These are phyloP conservation scores for Penicillium antarcticum DNA, from an alignment of 495 filamentous ascomycete genomes.

Conservation along the genomic window DNA sequence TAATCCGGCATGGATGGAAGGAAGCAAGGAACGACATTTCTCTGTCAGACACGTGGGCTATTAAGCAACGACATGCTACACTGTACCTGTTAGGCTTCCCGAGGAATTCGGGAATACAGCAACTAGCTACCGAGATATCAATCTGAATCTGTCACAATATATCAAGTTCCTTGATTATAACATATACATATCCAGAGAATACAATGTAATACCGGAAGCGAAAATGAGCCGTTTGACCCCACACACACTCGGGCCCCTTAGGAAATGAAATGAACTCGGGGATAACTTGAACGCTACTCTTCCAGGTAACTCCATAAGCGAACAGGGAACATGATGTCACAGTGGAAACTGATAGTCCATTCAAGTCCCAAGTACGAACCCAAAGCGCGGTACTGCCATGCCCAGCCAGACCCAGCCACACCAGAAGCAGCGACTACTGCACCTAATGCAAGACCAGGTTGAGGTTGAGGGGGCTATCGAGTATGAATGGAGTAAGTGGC, in stretches of 20 bases:
- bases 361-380: neutral
- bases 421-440: neutral
- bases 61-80: neutral
- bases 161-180: too few species aligned
- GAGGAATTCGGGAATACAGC: neutral
- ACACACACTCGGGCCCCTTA: too few species aligned
- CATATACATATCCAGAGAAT: too few species aligned
- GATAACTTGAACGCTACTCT: too few species aligned
- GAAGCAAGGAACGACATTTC: conserved; percentile 8
- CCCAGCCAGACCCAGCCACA: neutral
- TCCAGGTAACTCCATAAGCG: neutral
- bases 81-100: too few species aligned
- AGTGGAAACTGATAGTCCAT: neutral
- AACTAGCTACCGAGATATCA: neutral
- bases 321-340: conserved; percentile 11
- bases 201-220: neutral
- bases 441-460: too few species aligned
- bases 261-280: neutral
- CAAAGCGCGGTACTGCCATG: neutral
- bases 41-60: conserved; percentile 8
- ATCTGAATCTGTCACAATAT: too few species aligned
- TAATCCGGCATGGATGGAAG: conserved; percentile 3
- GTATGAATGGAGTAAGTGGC: conserved; percentile 2
- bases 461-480: neutral
- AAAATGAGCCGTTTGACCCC: neutral